Conservation (phyloP, 139 green algal genomes). For the Yamagishiella unicocca region DNA sequence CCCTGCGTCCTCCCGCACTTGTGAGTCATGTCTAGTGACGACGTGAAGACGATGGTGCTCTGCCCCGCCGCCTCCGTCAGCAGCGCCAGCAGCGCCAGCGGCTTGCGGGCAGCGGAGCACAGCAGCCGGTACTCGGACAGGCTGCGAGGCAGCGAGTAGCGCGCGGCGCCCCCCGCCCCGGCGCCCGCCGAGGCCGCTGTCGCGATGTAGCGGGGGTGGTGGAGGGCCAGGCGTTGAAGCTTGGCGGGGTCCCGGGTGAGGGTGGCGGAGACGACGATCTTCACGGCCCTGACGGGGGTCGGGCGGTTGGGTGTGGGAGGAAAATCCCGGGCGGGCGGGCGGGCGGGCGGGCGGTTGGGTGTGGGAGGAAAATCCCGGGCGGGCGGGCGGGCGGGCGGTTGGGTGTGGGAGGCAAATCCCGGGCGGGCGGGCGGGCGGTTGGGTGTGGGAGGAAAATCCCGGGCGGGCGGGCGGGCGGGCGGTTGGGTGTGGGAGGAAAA, state of each 20-base stretch:
- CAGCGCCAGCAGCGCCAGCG: conserved; percentile 77
- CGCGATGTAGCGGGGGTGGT: conserved; percentile 84
- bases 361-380: background rate
- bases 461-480: too few relatives aligned
- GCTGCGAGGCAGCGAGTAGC: conserved; percentile 79
- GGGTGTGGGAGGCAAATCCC: too few relatives aligned
- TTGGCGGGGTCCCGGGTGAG: conserved; percentile 94
- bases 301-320: too few relatives aligned
- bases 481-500: too few relatives aligned
- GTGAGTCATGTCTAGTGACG: conserved; percentile 85
- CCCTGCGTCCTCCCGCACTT: conserved; percentile 47
- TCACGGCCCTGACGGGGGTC: conserved; percentile 78
- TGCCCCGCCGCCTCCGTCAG: conserved; percentile 67
- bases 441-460: too few relatives aligned
- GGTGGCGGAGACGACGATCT: conserved; percentile 92
- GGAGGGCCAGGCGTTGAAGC: conserved; percentile 78
- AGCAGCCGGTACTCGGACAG: conserved; percentile 87
- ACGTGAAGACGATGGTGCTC: conserved; percentile 87
- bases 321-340: background rate
- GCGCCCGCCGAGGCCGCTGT: background rate
- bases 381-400: too few relatives aligned
- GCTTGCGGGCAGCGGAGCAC: conserved; percentile 76
- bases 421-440: too few relatives aligned
- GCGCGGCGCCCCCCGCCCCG: background rate
- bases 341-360: background rate